Base-by-base conservation (phyloP, 2,329 filamentous ascomycete genomes). In the Bipolaris zeicola region DNA sequence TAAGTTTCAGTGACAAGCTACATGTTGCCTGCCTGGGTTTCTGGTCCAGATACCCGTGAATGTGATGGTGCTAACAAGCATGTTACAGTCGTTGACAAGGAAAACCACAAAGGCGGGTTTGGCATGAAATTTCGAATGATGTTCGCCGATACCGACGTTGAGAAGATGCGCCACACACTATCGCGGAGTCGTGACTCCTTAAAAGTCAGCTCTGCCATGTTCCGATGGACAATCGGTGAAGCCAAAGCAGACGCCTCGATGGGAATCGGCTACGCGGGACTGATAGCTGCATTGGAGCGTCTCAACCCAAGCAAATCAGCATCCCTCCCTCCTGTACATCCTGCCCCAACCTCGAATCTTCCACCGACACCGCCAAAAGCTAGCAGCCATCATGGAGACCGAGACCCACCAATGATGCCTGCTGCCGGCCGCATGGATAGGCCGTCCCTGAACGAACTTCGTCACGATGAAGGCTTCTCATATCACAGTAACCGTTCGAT, bases 201-300 rank as follows among this genome's bases (percentile, higher is more conserved):
- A 46, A 83, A 82, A 63, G 86, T 89, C 79, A 88, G 85, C 66
- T 83, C 85, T 6, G 79, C 86, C 42, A 82, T 87, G 64, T 86
- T 89, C 71, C 83, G 87, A 62, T 89, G 87, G 86, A 85, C 83
- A 18, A 77, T 89, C 3, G 86, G 85, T 28, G 71, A 74, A 22
- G 79, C 80, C 18, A 84, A 82, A 68, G 82, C 84, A 14, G 85
- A 88, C 62, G 82, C 82, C 14, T 81, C 85, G 11, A 81, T 85
- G 39, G 86, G 86, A 16, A 88, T 89, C 43, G 88, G 88, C 41
- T 90, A 88, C 67, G 87, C 86, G 1, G 86, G 86, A 4, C 80
- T 90, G 6, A 83, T 85, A 1, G 87, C 87, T 8, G 87, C 87
- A 3, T 80, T 90, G 10, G 84, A 88, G 42, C 79, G 82, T 52